A percentile compares a stretch with the other conserved stretches of the same genome.
Conservation (phyloP, 2,329 filamentous ascomycete genomes). For the Myriosclerotinia scirpicola region DNA sequence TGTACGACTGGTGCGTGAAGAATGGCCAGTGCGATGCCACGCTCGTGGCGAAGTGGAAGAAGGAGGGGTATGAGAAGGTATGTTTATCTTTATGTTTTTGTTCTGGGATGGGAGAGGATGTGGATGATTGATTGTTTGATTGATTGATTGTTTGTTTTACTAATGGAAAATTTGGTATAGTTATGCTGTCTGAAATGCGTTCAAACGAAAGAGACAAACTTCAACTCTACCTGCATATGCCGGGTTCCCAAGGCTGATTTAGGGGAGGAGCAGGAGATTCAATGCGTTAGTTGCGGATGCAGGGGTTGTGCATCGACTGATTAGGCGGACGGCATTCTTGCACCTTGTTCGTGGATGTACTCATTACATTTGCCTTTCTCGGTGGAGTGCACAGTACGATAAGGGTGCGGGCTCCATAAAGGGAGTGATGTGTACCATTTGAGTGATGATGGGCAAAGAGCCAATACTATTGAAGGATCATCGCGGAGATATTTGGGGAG, state of each 20-base stretch:
- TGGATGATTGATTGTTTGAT: too few species aligned
- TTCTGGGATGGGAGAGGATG: too few species aligned
- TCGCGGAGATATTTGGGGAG: not conserved
- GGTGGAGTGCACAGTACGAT: not conserved
- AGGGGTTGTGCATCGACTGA: slow-evolving; percentile 86
- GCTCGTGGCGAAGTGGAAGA: slow-evolving; percentile 99
- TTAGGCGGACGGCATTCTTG: slow-evolving; percentile 43
- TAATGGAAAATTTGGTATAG: slow-evolving; percentile 46
- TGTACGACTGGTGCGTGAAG: slow-evolving; percentile 97
- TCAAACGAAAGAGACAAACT: slow-evolving; percentile 99
- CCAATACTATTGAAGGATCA: not conserved
- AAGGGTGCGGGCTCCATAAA: not conserved
- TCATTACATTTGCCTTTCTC: not conserved
- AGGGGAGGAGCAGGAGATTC: slow-evolving; percentile 85
- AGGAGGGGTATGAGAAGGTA: slow-evolving; percentile 97
- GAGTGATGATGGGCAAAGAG: slow-evolving; percentile 12
- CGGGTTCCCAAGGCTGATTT: slow-evolving; percentile 86
- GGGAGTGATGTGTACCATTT: not conserved
- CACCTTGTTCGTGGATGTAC: slow-evolving; percentile 2
- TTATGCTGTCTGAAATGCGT: slow-evolving; percentile 94
- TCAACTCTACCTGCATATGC: slow-evolving; percentile 96
- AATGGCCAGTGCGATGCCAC: slow-evolving; percentile 94
- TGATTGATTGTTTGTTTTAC: not conserved
- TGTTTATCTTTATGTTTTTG: slow-evolving; percentile 40
- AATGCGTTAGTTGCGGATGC: slow-evolving; percentile 95